Conservation (phyloP, 129 eudicot genomes). For the Artemisia tridentata region DNA sequence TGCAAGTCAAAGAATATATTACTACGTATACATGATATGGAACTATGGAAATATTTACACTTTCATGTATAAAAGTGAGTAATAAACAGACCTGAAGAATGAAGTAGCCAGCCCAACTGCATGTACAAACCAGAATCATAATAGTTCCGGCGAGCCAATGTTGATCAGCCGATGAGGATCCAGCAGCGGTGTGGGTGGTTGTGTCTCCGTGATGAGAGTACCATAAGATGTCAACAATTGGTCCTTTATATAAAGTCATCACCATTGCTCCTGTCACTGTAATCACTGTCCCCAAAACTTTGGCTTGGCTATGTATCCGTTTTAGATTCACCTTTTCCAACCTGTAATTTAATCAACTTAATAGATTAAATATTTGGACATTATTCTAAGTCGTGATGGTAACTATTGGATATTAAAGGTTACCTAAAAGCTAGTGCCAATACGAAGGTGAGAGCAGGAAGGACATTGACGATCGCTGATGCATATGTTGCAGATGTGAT, state of each 20-base stretch:
- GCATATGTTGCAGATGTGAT: conserved; percentile 85
- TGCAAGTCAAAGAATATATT: background rate
- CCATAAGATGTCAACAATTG: conserved; percentile 56
- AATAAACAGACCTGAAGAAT: conserved; percentile 61
- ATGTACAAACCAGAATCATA: conserved; percentile 56
- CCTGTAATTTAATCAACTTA: conserved; percentile 31
- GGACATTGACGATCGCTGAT: conserved; percentile 72
- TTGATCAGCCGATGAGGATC: conserved; percentile 41
- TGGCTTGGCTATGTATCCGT: conserved; percentile 59
- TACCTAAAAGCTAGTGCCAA: conserved; percentile 88
- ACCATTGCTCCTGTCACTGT: conserved; percentile 85
- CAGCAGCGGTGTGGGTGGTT: conserved; percentile 32
- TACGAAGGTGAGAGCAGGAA: conserved; percentile 87
- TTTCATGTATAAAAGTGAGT: background rate
- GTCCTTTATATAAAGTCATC: conserved; percentile 94
- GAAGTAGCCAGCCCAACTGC: conserved; percentile 86
- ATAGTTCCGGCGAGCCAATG: conserved; percentile 74
- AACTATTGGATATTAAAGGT: background rate
- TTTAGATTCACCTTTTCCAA: conserved; percentile 81
- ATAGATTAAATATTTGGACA: too few relatives aligned
- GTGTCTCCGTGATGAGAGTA: conserved; percentile 39
- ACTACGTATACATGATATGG: background rate
- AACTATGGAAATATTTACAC: too few relatives aligned
- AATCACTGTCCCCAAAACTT: conserved; percentile 77
- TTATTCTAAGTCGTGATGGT: too few relatives aligned